phyloP scores from a whole-genome alignment of 2,329 filamentous ascomycete genomes.

The Aspergillus fumigatiaffinis region DNA sequence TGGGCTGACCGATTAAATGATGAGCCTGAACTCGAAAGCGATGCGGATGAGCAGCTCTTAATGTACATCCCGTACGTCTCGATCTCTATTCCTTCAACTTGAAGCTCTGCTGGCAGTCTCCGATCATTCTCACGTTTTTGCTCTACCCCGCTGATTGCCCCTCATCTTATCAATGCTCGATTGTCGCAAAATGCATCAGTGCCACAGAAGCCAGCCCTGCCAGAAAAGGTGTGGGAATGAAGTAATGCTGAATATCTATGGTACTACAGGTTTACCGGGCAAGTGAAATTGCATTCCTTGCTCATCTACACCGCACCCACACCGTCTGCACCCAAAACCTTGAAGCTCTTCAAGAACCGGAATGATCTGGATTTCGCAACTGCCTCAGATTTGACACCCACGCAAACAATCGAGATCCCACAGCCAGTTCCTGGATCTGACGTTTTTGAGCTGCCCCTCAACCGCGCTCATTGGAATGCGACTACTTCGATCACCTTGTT shows the following conservation, averaged over 20 bases:
- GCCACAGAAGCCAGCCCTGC: not conserved
- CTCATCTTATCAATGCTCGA: slow-evolving; percentile 13
- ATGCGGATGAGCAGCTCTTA: slow-evolving; percentile 88
- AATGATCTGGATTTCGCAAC: slow-evolving; percentile 80
- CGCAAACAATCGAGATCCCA: slow-evolving; percentile 72
- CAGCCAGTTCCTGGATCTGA: slow-evolving; percentile 60
- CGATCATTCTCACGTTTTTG: not conserved
- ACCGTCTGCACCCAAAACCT: slow-evolving; percentile 68
- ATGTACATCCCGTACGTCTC: slow-evolving; percentile 76
- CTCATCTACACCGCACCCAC: slow-evolving; percentile 75
- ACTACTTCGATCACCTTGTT: slow-evolving; percentile 82
- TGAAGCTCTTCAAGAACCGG: slow-evolving; percentile 85
- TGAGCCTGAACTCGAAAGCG: slow-evolving; percentile 74
- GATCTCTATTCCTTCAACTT: not conserved
- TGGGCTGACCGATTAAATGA: slow-evolving; percentile 74
- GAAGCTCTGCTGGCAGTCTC: not conserved
- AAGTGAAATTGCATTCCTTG: slow-evolving; percentile 88
- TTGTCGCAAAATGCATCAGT: not conserved
- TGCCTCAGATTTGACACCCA: slow-evolving; percentile 65
- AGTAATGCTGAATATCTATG: not conserved
- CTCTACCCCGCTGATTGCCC: slow-evolving; percentile 24
- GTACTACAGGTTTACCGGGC: slow-evolving; percentile 72
- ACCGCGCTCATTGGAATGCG: slow-evolving; percentile 81
- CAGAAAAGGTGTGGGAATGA: not conserved
- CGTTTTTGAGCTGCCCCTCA: slow-evolving; percentile 82